A percentile compares a stretch with the other conserved stretches of the same genome.
Evolutionary conservation across 2,329 filamentous ascomycete genomes (phyloP).

Genomic region (Beauveria medogensis): DNA sequence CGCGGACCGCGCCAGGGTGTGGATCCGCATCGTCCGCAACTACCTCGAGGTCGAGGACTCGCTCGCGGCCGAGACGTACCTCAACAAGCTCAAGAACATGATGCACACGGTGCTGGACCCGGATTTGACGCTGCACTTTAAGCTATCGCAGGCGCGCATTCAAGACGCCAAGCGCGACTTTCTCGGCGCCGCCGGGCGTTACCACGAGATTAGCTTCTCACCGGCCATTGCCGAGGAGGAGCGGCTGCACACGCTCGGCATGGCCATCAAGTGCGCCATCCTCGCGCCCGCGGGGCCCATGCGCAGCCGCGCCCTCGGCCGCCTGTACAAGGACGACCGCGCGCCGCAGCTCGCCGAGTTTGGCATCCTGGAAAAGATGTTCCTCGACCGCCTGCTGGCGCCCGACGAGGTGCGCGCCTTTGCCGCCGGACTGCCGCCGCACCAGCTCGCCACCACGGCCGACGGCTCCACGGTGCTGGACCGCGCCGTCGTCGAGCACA

Average conservation of each 20-base stretch:
- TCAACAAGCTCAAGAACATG: conserved; percentile 93
- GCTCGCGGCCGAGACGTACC: conserved; percentile 71
- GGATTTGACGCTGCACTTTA: conserved; percentile 73
- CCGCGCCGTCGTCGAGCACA: conserved; percentile 93
- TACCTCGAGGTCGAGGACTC: conserved; percentile 93
- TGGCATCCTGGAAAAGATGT: conserved; percentile 93
- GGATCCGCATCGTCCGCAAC: conserved; percentile 90
- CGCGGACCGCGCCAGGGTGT: conserved; percentile 74
- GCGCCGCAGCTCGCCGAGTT: conserved; percentile 68
- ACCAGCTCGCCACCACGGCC: conserved; percentile 82
- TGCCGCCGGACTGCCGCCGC: conserved; percentile 67
- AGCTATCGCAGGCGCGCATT: conserved; percentile 86
- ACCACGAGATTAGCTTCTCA: conserved; percentile 79
- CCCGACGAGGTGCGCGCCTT: conserved; percentile 82
- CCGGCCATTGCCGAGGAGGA: conserved; percentile 77
- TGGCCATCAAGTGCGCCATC: conserved; percentile 86
- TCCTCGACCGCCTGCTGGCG: conserved; percentile 76
- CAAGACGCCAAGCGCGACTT: conserved; percentile 86
- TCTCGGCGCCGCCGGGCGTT: conserved; percentile 76
- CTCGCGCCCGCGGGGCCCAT: conserved; percentile 84
- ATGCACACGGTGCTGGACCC: conserved; percentile 71
- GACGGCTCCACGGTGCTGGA: conserved; percentile 91
- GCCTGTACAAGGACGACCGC: conserved; percentile 90
- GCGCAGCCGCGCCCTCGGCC: conserved; percentile 69
- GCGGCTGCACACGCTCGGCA: conserved; percentile 72